Percentiles rank a stretch among this genome's conserved stretches.
Conservation (phyloP, 2,329 filamentous ascomycete genomes). For the Ascocoryne sarcoides region DNA sequence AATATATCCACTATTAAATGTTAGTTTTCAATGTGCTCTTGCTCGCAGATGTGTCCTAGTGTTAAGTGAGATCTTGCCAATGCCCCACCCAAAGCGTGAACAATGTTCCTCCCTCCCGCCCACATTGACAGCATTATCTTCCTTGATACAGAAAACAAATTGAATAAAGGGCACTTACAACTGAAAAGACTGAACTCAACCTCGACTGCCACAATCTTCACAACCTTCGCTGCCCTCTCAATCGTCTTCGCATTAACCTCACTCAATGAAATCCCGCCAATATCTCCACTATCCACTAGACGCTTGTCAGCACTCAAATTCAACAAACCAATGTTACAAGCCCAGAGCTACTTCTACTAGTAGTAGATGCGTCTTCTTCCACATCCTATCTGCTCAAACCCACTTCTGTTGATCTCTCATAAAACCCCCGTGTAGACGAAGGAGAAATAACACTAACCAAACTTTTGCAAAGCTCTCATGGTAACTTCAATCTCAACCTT, state of each 20-base stretch:
- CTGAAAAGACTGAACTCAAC: conserved; percentile 37
- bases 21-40: not conserved
- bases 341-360: too few relatives aligned
- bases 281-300: conserved; percentile 35
- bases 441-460: too few relatives aligned
- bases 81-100: too few relatives aligned
- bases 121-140: too few relatives aligned
- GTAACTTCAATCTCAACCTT: conserved; percentile 35
- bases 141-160: too few relatives aligned
- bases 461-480: conserved; percentile 27
- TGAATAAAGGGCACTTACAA: conserved; percentile 2
- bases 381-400: too few relatives aligned
- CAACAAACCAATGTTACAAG: too few relatives aligned
- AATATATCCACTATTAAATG: conserved; percentile 30
- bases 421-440: too few relatives aligned
- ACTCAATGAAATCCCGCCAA: conserved; percentile 36
- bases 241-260: conserved; percentile 37
- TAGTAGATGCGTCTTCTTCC: too few relatives aligned
- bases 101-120: too few relatives aligned
- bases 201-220: conserved; percentile 38
- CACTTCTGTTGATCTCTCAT: too few relatives aligned
- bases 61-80: conserved; percentile 4
- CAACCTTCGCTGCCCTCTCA: conserved; percentile 31
- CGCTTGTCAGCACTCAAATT: too few relatives aligned
- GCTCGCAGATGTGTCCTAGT: not conserved